Evolutionary conservation across 2,329 filamentous ascomycete species (phyloP).

Genomic region (Alternaria gansuensis): DNA sequence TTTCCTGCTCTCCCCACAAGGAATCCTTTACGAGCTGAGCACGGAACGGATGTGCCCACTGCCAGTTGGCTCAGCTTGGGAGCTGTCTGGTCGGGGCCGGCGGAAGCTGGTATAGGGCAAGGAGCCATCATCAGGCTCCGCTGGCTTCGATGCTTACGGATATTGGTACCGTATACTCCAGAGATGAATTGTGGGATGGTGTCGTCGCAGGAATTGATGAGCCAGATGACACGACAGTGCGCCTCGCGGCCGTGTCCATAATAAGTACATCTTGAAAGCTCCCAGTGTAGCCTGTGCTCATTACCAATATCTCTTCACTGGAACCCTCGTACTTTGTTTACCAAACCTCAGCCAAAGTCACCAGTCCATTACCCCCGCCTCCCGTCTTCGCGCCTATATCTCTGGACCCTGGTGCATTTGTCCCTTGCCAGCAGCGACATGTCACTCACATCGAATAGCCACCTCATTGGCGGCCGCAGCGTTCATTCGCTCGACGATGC

Average conservation of each 20-base stretch:
- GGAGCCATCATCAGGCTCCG: conserved; percentile 16
- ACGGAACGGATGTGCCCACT: conserved; percentile 16
- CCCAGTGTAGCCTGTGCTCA: conserved; percentile 17
- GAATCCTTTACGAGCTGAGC: conserved; percentile 18
- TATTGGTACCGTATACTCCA: conserved; percentile 22
- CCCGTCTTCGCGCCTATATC: background rate
- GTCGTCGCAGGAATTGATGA: conserved; percentile 18
- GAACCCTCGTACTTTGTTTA: conserved; percentile 5
- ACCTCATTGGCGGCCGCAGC: conserved; percentile 27
- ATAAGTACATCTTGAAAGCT: conserved; percentile 28
- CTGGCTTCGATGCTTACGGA: conserved; percentile 19
- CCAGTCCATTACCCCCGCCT: conserved; percentile 4
- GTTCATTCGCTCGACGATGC: conserved; percentile 44
- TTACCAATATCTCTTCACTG: conserved; percentile 23
- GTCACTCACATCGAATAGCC: conserved; percentile 31
- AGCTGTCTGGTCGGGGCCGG: conserved; percentile 16
- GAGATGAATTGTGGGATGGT: conserved; percentile 21
- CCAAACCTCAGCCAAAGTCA: background rate
- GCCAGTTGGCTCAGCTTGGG: conserved; percentile 10
- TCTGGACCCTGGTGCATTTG: conserved; percentile 5
- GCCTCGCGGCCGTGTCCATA: conserved; percentile 8
- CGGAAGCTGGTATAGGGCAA: conserved; percentile 18
- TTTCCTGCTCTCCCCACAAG: conserved; percentile 18
- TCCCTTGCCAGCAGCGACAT: conserved; percentile 29
- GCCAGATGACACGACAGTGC: conserved; percentile 10